Evolutionary conservation across 2,329 filamentous ascomycete genomes (phyloP), one percentile per base, ranked within the genome.

Genomic region (Colletotrichum godetiae): DNA sequence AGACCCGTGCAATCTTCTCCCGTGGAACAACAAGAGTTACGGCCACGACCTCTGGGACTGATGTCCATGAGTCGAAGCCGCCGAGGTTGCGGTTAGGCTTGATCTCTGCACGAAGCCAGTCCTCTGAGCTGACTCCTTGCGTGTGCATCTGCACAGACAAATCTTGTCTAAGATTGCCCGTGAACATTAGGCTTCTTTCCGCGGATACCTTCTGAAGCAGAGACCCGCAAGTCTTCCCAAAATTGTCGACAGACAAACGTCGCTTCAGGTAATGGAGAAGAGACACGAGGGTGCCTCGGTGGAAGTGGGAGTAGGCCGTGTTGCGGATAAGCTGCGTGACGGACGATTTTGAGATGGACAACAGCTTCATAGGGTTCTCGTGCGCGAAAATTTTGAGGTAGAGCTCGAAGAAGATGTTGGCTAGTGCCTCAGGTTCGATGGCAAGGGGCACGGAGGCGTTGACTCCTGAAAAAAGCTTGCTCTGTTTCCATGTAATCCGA

Each of bases 351-450:
- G 73, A 75, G 12, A 59, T 12, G 56, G 53, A 29, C 58, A 68
- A 46, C 22, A 71, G 42, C 53, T 58, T 75, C 29, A 73, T 73
- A 55, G 75, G 67, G 58, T 84, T 81, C 75, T 88, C 86, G 27
- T 79, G 60, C 24, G 78, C 64, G 59, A 89, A 88, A 82, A 89
- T 86, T 8, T 82, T 76, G 13, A 81, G 75, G 75, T 88, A 89
- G 2, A 87, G 75, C 4, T 80, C 70, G 64, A 85, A 83, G 2
- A 88, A 73, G 11, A 85, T 73, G 3, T 74, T 74, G 2, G 82
- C 82, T 1, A 90, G 78, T 10, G 82, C 78, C 3, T 80, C 74
- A 0, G 82, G 76, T 0, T 85, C 82, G 15, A 87, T 79, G 29
- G 76, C 74, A 4, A 85, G 68, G 37, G 55, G 29, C 37, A 12